Conservation (phyloP, 2,329 filamentous ascomycete genomes). For the Beauveria varroae region DNA sequence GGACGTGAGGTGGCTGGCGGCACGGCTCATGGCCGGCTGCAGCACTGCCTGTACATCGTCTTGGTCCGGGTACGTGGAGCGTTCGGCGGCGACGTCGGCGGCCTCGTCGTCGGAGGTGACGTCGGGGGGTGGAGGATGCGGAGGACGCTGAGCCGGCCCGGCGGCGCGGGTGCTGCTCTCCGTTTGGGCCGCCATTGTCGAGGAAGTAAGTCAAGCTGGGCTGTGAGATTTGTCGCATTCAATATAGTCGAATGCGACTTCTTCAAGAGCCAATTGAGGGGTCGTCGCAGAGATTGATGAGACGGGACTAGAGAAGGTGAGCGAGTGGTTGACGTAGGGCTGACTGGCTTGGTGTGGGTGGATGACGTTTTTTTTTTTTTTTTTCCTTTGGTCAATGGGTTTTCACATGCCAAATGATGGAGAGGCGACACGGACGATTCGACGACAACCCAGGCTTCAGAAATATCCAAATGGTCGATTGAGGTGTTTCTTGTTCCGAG, state of each 20-base stretch:
- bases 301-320: not conserved
- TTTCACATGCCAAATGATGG: not conserved
- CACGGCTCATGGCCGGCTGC: constrained; percentile 50
- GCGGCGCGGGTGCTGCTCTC: not conserved
- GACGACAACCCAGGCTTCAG: too few relatives aligned
- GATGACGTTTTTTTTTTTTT: not conserved
- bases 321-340: too few relatives aligned
- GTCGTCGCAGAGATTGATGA: not conserved
- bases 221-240: not conserved
- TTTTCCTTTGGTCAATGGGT: not conserved
- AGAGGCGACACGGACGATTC: too few relatives aligned
- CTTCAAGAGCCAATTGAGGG: too few relatives aligned
- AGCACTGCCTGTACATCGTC: constrained; percentile 54
- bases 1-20: constrained; percentile 48
- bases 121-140: not conserved
- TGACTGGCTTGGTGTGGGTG: not conserved
- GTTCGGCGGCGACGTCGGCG: constrained; percentile 23
- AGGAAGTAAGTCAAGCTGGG: not conserved
- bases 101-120: constrained; percentile 12
- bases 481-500: not conserved
- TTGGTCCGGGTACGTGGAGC: constrained; percentile 35
- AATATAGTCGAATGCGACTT: not conserved
- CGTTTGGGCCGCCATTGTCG: not conserved
- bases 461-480: not conserved
- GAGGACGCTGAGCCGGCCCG: not conserved